A percentile compares a stretch with the other conserved stretches of the same genome.
These are phyloP conservation scores for Blastobotrys arbuscula DNA, from an alignment of 1,139 yeast genomes.

Conservation along the genomic window DNA sequence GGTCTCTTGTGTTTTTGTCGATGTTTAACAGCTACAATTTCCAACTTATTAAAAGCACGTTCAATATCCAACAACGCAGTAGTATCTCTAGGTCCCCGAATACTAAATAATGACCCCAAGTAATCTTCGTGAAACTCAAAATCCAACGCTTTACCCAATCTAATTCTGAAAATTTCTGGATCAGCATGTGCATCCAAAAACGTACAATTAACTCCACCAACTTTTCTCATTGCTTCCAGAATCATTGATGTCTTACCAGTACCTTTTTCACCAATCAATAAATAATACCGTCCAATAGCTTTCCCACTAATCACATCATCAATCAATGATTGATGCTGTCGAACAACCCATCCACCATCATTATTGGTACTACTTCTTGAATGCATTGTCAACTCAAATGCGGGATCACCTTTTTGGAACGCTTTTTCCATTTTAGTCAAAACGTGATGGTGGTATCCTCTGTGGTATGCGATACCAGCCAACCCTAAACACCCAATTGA, in stretches of 20 bases:
- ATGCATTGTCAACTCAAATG: constrained; percentile 54
- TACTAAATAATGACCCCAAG: constrained; percentile 75
- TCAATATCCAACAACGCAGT: constrained; percentile 79
- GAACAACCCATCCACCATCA: constrained; percentile 43
- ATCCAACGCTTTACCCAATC: constrained; percentile 71
- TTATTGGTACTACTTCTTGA: constrained; percentile 36
- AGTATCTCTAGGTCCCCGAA: constrained; percentile 80
- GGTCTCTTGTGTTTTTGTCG: constrained; percentile 46
- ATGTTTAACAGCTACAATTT: constrained; percentile 57
- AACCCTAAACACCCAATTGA: constrained; percentile 64
- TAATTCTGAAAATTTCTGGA: constrained; percentile 72
- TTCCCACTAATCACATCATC: constrained; percentile 64
- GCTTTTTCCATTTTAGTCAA: constrained; percentile 60
- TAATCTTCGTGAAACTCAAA: constrained; percentile 76
- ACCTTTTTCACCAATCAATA: constrained; percentile 79
- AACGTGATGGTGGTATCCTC: constrained; percentile 54
- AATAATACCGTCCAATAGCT: constrained; percentile 59
- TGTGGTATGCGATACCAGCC: constrained; percentile 68
- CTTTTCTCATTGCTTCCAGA: constrained; percentile 61
- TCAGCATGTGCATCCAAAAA: constrained; percentile 81
- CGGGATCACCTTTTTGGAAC: constrained; percentile 64
- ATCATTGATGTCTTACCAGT: constrained; percentile 78
- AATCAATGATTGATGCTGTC: constrained; percentile 61
- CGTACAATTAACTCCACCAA: constrained; percentile 60
- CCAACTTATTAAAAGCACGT: constrained; percentile 71